Base-by-base conservation (phyloP, 306 rosid genomes). In the Fragaria iinumae region DNA sequence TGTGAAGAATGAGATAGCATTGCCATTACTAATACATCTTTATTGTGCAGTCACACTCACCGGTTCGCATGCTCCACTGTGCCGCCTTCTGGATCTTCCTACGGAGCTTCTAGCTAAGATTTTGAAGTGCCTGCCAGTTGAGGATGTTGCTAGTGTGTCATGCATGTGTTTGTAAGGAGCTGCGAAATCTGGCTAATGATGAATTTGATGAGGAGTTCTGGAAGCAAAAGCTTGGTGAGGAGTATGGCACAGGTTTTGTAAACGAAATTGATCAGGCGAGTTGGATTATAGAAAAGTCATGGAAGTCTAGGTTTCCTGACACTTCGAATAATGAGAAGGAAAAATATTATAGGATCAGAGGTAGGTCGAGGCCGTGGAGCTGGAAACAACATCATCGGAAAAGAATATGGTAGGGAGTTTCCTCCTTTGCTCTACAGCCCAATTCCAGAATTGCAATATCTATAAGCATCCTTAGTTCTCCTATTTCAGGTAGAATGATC, bases 11-110 rank as follows among this genome's bases (percentile, higher is more conserved):
- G n/a, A n/a, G n/a, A n/a, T n/a, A n/a, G n/a, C n/a, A n/a, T 80
- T 87, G 79, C 98, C 97, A n/a, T 83, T 91, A 18, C 69, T 91
- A 44, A 91, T 90, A 67, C 90, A 93, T 77, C 85, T 91, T 20
- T 91, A 41, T 1, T 41, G 94, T 77, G 90, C 86, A 38, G 80
- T 80, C 78, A 78, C 90, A 38, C 80, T 80, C 76, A 79, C 90
- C 39, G 87, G 93, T 23, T 77, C 91, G 57, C 82, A 56, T 4
- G 66, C 88, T 55, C 98, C 97, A 2, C 91, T 94, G 0, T 86
- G 96, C 75, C 84, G 94, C 75, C 86, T 93, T 13, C 84, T 85
- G 90, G 80, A 88, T 8, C 91, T 93, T 16, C 97, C 96, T 0
- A 75, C 82, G 25, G 98, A 91, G 11, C 88, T 93, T 49, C 86